A percentile compares a stretch with the other conserved stretches of the same genome.
Conservation (phyloP, 208 protist genomes). For the Acanthamoeba triangularis region DNA sequence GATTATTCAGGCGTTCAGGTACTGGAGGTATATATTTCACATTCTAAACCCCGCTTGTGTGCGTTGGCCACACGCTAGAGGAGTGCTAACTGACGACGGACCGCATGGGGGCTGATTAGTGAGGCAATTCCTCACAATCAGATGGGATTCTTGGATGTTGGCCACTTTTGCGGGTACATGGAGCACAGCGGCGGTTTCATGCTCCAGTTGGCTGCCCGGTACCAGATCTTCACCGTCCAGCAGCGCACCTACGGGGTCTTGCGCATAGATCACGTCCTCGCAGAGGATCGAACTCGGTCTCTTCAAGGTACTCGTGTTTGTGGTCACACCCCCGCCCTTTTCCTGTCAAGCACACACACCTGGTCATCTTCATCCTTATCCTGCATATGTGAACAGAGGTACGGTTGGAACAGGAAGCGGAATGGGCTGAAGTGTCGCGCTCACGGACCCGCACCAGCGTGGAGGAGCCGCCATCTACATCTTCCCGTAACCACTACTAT, state of each 20-base stretch:
- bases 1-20: too few relatives aligned
- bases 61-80: not conserved
- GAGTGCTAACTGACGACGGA: not conserved
- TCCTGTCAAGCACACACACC: not conserved
- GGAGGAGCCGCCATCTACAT: too few relatives aligned
- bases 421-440: not conserved
- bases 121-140: too few relatives aligned
- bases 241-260: not conserved
- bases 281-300: not conserved
- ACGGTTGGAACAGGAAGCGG: not conserved
- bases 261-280: not conserved
- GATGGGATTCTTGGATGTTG: not conserved
- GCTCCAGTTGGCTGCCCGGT: not conserved
- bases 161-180: not conserved
- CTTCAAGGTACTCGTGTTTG: not conserved
- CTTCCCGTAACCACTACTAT: too few relatives aligned
- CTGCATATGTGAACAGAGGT: not conserved
- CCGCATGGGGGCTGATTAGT: not conserved
- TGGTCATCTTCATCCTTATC: not conserved
- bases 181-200: not conserved
- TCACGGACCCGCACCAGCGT: too few relatives aligned
- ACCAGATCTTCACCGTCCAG: not conserved
- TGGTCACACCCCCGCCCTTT: not conserved
- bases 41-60: too few relatives aligned
- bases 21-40: too few relatives aligned